Base-by-base conservation (phyloP, 345 rosid species). In the Lumnitzera littorea region DNA sequence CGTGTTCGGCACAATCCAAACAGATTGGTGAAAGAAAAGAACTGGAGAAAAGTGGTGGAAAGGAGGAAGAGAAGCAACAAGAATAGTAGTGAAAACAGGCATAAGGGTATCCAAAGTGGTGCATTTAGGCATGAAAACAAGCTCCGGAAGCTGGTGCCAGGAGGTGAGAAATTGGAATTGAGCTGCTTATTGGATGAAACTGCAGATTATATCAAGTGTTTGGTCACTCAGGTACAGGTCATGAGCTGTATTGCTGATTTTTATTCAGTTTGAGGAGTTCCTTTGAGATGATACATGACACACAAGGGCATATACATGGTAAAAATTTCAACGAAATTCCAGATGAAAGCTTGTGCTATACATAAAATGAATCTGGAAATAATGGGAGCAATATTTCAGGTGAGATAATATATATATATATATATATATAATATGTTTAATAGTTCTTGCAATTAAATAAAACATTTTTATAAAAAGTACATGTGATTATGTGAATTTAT, bases 81-180 rank as follows among this genome's bases (percentile, higher is more conserved):
- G 66, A 7, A 49, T 12, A 49, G 15, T 16, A 2, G 20, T 3
- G 20, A 50, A 50, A 50, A 14, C 52, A 13, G 13, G 56, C 24
- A 2, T 53, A 53, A 20, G 58, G 67, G n/a, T 54, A 15, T 20
- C 15, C 29, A 41, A 36, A 46, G 51, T 51, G 13, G 51, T 24
- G 16, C 48, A 43, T 17, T 52, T 11, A 48, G 24, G 50, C 16
- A 16, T 13, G 29, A 57, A 11, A 43, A 57, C 17, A 66, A 67
- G 67, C 81, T 84, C 29, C 68, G 76, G 24, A 71, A 74, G 68
- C 77, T 84, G 2, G 84, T 84, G 15, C 90, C 90, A 0, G 90
- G 90, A 0, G 80, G 84, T 13, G 77, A 77, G 65, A 62, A 63
- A 16, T 79, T 84, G 90, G 84, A 77, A 58, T 31, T 70, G 11